phyloP scores from a whole-genome alignment of 768 basidiomycete genomes.

The Auricularia heimuer region DNA sequence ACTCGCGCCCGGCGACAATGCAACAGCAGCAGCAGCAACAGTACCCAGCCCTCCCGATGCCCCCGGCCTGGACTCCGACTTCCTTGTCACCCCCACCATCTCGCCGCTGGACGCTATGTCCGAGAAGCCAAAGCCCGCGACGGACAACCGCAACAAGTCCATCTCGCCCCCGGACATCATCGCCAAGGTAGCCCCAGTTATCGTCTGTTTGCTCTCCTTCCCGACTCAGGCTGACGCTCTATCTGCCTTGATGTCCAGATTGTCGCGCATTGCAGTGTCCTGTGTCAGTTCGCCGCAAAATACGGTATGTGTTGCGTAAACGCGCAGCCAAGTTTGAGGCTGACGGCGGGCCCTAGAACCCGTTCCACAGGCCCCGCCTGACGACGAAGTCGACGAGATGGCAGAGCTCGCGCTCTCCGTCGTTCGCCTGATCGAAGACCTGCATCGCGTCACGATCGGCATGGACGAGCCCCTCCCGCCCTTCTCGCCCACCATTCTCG shows the following conservation, averaged over 20 bases:
- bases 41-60: background rate
- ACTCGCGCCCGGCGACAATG: background rate
- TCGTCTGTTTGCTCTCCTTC: background rate
- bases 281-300: background rate
- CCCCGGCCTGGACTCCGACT: background rate
- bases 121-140: background rate
- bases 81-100: background rate
- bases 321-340: background rate
- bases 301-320: background rate
- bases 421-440: conserved; percentile 56
- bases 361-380: background rate
- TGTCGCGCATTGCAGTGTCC: background rate
- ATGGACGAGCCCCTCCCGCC: conserved; percentile 7
- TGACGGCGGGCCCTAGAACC: background rate
- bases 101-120: background rate
- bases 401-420: conserved; percentile 53
- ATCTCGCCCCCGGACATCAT: background rate
- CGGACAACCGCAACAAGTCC: background rate
- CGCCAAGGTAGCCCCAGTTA: background rate
- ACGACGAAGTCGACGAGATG: conserved; percentile 59
- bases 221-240: background rate
- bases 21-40: background rate
- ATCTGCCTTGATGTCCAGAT: background rate
- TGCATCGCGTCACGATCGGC: conserved; percentile 33
- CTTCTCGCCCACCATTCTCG: background rate